Base-by-base conservation (phyloP, 768 basidiomycete species). In the Lentinula lateritia region DNA sequence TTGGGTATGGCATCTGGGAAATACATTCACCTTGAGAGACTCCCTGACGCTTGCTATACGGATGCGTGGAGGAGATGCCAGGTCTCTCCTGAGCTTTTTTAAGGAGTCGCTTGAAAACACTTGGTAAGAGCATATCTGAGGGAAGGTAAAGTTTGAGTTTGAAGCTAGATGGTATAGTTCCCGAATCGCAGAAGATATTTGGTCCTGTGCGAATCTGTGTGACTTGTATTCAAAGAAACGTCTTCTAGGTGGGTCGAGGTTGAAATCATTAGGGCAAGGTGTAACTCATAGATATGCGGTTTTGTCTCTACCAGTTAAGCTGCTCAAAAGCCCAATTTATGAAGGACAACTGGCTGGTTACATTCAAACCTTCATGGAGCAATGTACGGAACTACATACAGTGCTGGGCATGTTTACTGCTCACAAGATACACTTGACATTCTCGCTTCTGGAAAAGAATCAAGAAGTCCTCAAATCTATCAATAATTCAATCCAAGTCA, bases 131-230 rank as follows among this genome's bases (percentile, higher is more conserved):
- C 28, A 28, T 28, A 28, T 28, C 28, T 28, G 28, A 28, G 28
- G 28, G 28, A 28, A 28, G 28, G 3, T 28, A 23, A 23, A 23
- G 23, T 23, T 23, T 23, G 23, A 23, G 23, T 28, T 28, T 3
- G 28, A 28, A 28, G 28, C 28, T 28, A 28, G 28, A 28, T 4
- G 28, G 28, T 28, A 28, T 4, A 28, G 72, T 59, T 46, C 63
- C 45, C 36, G 38, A 3, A 68, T 71, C 3, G 70, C 70, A 9
- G 58, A 67, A 7, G 70, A 73, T 55, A 76, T 76, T 60, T 68
- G 68, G 58, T 65, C 70, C 9, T 77, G 75, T 48, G 72, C 65
- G 0, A 74, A 75, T 52, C 65, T 70, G 8, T 71, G 72, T 63
- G 71, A 75, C 52, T 66, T 65, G 0, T 74, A 72, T 50, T 52